These are phyloP conservation scores for Meredithiella fracta DNA, from an alignment of 2,329 filamentous ascomycete genomes.

Conservation along the genomic window DNA sequence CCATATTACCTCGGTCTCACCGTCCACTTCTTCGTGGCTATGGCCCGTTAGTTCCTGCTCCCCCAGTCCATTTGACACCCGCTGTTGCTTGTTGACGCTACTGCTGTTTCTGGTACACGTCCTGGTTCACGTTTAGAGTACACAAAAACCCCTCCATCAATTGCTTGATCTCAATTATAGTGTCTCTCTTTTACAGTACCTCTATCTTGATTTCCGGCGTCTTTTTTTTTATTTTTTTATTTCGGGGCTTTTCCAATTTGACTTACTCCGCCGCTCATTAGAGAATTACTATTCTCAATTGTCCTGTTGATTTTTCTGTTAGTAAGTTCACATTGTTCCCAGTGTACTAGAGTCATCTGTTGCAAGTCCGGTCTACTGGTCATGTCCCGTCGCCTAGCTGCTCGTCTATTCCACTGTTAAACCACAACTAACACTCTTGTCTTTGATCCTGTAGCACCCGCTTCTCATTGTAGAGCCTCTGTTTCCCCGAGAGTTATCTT, in stretches of 20 bases:
- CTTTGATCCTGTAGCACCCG: background rate
- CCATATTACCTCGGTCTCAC: constrained; percentile 4
- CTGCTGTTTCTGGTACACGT: background rate
- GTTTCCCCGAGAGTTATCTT: constrained; percentile 9
- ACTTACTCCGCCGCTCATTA: constrained; percentile 14
- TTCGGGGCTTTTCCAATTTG: background rate
- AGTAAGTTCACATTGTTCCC: too few species aligned
- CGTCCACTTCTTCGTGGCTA: background rate
- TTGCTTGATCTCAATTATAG: constrained; percentile 1
- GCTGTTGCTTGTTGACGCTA: background rate
- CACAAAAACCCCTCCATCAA: background rate
- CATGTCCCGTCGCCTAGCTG: too few species aligned
- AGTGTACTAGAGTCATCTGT: background rate
- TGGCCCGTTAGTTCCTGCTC: background rate
- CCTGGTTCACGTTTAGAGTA: too few species aligned
- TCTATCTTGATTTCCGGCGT: background rate
- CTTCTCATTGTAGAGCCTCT: background rate
- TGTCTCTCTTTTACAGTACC: constrained; percentile 3
- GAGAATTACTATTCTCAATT: constrained; percentile 1
- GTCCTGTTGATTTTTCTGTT: background rate
- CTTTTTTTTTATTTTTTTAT: background rate
- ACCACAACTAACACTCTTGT: background rate
- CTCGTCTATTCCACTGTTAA: too few species aligned
- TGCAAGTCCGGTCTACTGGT: background rate
- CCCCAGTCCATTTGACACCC: background rate